Percentiles rank a stretch among this genome's conserved stretches.
phyloP scores from a whole-genome alignment of 2,329 filamentous ascomycete species.

The Podosphaera leucotricha region DNA sequence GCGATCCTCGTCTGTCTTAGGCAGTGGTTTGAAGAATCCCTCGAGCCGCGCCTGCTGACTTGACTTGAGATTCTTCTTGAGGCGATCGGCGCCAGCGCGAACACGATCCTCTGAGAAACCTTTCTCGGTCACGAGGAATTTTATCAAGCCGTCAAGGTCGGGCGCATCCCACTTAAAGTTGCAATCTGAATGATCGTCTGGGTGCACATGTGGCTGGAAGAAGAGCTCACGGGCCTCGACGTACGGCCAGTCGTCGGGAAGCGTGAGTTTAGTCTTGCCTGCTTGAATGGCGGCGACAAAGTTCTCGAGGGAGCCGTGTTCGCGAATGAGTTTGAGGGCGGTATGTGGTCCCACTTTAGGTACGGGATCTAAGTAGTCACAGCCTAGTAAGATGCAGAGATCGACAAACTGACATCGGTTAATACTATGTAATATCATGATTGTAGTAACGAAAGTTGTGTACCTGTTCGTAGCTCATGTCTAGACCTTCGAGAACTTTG shows the following conservation, averaged over 20 bases:
- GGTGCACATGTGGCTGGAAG: constrained; percentile 68
- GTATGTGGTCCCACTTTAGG: constrained; percentile 85
- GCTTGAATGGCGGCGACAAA: constrained; percentile 61
- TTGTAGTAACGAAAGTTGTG: constrained; percentile 3
- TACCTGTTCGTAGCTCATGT: constrained; percentile 73
- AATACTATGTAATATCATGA: constrained; percentile 1
- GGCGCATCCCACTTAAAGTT: constrained; percentile 97
- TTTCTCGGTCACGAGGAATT: constrained; percentile 82
- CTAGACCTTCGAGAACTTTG: constrained; percentile 64
- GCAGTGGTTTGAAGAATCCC: constrained; percentile 87
- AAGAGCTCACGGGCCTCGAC: constrained; percentile 80
- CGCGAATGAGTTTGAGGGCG: constrained; percentile 79
- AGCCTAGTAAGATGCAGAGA: constrained; percentile 88
- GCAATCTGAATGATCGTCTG: constrained; percentile 63
- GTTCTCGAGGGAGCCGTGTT: constrained; percentile 69
- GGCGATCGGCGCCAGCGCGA: constrained; percentile 46
- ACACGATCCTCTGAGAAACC: constrained; percentile 94
- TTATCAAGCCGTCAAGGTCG: constrained; percentile 68
- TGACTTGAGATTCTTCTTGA: constrained; percentile 78
- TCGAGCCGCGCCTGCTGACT: constrained; percentile 79
- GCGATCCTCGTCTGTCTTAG: constrained; percentile 72
- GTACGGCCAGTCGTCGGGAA: constrained; percentile 96
- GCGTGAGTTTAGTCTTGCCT: constrained; percentile 53
- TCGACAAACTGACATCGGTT: constrained; percentile 55
- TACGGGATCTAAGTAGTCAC: constrained; percentile 91